A percentile compares a stretch with the other conserved stretches of the same genome.
phyloP scores from a whole-genome alignment of 2,329 filamentous ascomycete species.

The Emergomyces pasteurianus region DNA sequence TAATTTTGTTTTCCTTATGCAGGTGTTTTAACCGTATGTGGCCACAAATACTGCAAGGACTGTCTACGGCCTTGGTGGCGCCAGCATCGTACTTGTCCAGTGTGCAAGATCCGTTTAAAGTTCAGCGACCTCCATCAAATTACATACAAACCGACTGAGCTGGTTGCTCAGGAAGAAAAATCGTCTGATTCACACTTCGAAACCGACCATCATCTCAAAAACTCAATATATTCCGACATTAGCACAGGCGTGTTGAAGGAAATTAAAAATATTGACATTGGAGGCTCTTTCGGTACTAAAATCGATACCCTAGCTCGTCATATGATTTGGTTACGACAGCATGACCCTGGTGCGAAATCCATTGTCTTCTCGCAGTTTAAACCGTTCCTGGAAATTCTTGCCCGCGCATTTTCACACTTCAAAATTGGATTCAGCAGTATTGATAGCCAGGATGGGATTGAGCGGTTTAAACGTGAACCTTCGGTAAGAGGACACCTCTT shows the following conservation, averaged over 20 bases:
- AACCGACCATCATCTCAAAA: constrained; percentile 23
- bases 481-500: constrained; percentile 21
- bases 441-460: constrained; percentile 55
- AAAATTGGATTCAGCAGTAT: constrained; percentile 64
- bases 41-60: constrained; percentile 83
- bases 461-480: constrained; percentile 64
- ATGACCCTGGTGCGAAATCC: constrained; percentile 77
- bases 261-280: constrained; percentile 70
- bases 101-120: constrained; percentile 63
- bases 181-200: constrained; percentile 13
- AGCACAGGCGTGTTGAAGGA: constrained; percentile 57
- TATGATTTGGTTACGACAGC: constrained; percentile 69
- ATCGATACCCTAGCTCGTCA: constrained; percentile 75
- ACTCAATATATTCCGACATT: constrained; percentile 65
- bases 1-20: not conserved
- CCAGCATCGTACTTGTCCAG: constrained; percentile 63
- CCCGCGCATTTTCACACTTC: constrained; percentile 56
- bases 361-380: constrained; percentile 91
- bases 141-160: constrained; percentile 62
- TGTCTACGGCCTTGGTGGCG: constrained; percentile 73
- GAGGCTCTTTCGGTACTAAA: constrained; percentile 72
- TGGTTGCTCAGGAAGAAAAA: constrained; percentile 52
- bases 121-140: constrained; percentile 69
- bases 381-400: constrained; percentile 66
- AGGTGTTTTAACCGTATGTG: constrained; percentile 59